phyloP scores from a whole-genome alignment of 176 grass and related monocot genomes.

The Neostapfia colusana region DNA sequence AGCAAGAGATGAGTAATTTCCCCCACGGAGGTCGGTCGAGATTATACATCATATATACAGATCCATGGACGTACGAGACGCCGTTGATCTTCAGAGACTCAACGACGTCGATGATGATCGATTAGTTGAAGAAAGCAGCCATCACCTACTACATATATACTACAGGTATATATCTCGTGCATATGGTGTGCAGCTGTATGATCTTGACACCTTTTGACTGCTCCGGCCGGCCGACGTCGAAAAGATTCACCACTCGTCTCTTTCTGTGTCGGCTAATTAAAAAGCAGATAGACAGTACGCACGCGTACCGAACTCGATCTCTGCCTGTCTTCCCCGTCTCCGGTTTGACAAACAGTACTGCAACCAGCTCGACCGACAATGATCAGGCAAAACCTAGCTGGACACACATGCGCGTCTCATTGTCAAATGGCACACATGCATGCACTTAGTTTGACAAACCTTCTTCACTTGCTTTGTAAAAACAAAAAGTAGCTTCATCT shows the following conservation, averaged over 20 bases:
- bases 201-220: slow-evolving; percentile 7
- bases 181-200: not conserved
- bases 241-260: not conserved
- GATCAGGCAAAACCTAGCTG: not conserved
- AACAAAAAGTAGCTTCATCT: not conserved
- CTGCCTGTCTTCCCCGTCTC: not conserved
- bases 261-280: not conserved
- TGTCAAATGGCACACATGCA: not conserved
- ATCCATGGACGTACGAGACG: no score
- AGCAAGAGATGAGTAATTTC: no score
- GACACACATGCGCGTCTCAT: not conserved
- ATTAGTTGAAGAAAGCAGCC: no score
- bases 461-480: not conserved
- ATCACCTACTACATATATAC: no score
- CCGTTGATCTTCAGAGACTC: no score
- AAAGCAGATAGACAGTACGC: not conserved
- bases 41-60: no score
- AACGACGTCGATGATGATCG: no score
- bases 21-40: no score
- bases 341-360: not conserved
- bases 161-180: no score
- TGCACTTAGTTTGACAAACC: not conserved
- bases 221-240: not conserved
- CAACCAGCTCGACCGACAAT: no score
- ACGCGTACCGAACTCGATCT: no score